These are phyloP conservation scores for Suhomyces bokatorum DNA, from an alignment of 1,139 yeast genomes.

Conservation along the genomic window DNA sequence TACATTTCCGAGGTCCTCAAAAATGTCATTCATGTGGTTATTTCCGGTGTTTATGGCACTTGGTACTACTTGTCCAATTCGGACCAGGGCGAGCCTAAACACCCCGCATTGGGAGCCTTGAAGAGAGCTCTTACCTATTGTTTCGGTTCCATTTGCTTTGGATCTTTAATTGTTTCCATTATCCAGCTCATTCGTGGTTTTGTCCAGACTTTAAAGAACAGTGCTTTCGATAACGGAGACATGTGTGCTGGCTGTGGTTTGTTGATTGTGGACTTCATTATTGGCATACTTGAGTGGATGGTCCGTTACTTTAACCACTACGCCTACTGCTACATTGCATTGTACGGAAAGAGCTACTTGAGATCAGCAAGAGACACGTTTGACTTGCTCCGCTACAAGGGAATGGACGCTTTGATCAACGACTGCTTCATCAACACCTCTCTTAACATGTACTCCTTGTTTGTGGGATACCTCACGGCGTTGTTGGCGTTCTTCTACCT, in stretches of 20 bases:
- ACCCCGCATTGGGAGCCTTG: constrained; percentile 82
- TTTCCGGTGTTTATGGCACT: constrained; percentile 84
- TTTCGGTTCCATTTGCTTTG: constrained; percentile 88
- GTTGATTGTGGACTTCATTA: constrained; percentile 58
- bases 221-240: constrained; percentile 58
- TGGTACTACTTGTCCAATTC: constrained; percentile 84
- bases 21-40: constrained; percentile 81
- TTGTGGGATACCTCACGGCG: constrained; percentile 69
- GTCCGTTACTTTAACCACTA: constrained; percentile 87
- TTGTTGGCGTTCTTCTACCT: constrained; percentile 71
- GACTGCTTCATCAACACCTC: constrained; percentile 82
- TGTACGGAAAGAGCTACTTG: constrained; percentile 79
- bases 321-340: constrained; percentile 84
- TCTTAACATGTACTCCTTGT: constrained; percentile 66
- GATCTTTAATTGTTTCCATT: constrained; percentile 77
- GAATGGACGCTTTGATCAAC: constrained; percentile 83
- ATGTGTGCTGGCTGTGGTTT: constrained; percentile 55
- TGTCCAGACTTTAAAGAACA: constrained; percentile 47
- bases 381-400: constrained; percentile 73
- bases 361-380: constrained; percentile 81
- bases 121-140: constrained; percentile 82
- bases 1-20: constrained; percentile 82
- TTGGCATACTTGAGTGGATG: constrained; percentile 72
- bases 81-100: constrained; percentile 78
- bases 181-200: constrained; percentile 64